Conservation (phyloP, 2,329 filamentous ascomycete genomes). For the Cryphonectria radicalis region DNA sequence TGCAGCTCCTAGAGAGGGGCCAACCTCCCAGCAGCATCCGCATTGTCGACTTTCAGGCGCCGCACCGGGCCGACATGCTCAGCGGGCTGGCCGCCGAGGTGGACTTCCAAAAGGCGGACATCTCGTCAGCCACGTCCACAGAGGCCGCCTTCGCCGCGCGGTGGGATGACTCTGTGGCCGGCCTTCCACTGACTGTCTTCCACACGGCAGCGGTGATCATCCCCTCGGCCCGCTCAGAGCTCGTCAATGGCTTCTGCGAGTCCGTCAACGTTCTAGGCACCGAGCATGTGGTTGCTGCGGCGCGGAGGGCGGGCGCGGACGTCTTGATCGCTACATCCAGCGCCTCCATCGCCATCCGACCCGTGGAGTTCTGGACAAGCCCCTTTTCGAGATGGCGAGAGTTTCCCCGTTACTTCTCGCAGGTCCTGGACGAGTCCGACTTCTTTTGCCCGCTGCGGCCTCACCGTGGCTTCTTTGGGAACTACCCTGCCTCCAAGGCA, state of each 20-base stretch:
- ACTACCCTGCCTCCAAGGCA: constrained; percentile 53
- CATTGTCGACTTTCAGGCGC: constrained; percentile 54
- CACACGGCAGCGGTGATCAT: constrained; percentile 56
- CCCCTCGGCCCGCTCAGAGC: constrained; percentile 46
- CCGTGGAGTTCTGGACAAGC: constrained; percentile 43
- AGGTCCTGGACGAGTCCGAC: constrained; percentile 48
- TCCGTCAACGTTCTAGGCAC: constrained; percentile 54
- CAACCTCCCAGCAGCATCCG: constrained; percentile 55
- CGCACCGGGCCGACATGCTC: constrained; percentile 48
- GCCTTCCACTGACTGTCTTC: constrained; percentile 58
- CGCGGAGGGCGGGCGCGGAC: constrained; percentile 45
- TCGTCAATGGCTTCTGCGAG: constrained; percentile 44
- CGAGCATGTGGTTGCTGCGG: constrained; percentile 47
- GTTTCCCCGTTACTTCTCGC: constrained; percentile 44
- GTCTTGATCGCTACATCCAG: constrained; percentile 52
- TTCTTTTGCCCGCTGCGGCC: constrained; percentile 42
- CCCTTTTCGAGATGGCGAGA: constrained; percentile 44
- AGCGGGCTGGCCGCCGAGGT: constrained; percentile 42
- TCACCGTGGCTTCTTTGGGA: constrained; percentile 47
- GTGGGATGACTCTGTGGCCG: constrained; percentile 48
- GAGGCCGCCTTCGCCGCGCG: constrained; percentile 49
- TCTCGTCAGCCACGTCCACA: constrained; percentile 50
- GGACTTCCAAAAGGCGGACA: constrained; percentile 52
- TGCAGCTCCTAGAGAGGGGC: constrained; percentile 57
- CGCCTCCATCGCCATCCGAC: constrained; percentile 48